These are phyloP conservation scores for Vavraia culicis DNA, from an alignment of 371 early-diverging fungal genomes.

Conservation along the genomic window DNA sequence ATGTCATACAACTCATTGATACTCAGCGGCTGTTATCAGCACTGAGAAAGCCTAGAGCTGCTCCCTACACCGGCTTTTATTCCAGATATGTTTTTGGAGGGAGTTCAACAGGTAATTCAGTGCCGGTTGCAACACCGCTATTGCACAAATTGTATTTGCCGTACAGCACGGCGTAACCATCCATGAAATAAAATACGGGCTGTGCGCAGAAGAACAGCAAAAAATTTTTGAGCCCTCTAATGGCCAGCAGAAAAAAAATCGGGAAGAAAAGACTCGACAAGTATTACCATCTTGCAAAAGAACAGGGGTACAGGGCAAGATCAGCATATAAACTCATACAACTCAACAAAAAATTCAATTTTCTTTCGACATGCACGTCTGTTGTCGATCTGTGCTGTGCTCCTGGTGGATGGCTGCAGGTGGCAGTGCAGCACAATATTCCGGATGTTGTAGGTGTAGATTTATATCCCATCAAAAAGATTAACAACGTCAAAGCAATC, in stretches of 20 bases:
- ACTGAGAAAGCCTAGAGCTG: too few species aligned
- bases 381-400: slow-evolving; percentile 94
- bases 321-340: slow-evolving; percentile 95
- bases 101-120: too few species aligned
- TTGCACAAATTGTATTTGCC: too few species aligned
- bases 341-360: slow-evolving; percentile 67
- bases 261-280: slow-evolving; percentile 86
- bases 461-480: slow-evolving; percentile 81
- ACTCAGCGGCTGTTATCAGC: too few species aligned
- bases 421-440: slow-evolving; percentile 53
- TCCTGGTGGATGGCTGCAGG: slow-evolving; percentile 95
- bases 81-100: too few species aligned
- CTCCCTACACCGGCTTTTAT: too few species aligned
- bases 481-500: slow-evolving; percentile 75
- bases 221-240: too few species aligned
- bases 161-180: too few species aligned
- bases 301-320: slow-evolving; percentile 96
- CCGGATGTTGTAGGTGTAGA: slow-evolving; percentile 58
- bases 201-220: too few species aligned
- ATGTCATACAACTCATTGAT: too few species aligned
- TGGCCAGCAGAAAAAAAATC: slow-evolving; percentile 27
- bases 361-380: slow-evolving; percentile 58
- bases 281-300: slow-evolving; percentile 98
- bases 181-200: too few species aligned
- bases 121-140: too few species aligned